Evolutionary conservation across 768 basidiomycete species (phyloP), one percentile per base, ranked within the genome.

Genomic region (Lactarius evosmus): DNA sequence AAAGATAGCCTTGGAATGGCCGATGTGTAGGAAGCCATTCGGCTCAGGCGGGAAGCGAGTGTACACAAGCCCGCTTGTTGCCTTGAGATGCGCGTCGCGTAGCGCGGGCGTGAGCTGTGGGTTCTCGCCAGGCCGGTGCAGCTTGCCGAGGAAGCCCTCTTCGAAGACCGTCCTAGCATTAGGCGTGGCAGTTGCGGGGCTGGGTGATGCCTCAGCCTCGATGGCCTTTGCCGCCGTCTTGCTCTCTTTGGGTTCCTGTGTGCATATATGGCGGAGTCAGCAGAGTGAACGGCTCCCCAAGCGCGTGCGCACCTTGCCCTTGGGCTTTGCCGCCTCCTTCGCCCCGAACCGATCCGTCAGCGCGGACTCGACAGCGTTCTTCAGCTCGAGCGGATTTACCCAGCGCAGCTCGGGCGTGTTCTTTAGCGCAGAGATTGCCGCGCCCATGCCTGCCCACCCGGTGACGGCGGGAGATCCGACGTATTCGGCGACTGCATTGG

Each of bases 31-130:
- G 76, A 84, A 98, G 14, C 97, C 97, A 72, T 99, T 99, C 4
- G 97, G 97, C 76, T 99, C 97, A 2, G 97, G 97, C 29, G 97
- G 97, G 77, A 99, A 99, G 41, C 97, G 92, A 12, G 97, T 99
- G 78, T 88, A 88, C 4, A 98, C 95, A 56, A 83, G 78, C 8
- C 94, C 92, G 16, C 82, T 83, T 0, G 97, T 98, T 6, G 80
- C 81, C 8, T 84, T 81, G 44, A 98, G 78, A 72, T 99, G 97
- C 60, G 84, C 80, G 66, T 93, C 87, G 52, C 89, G 88, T 57
- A 97, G 84, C 56, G 82, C 80, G 3, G 88, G 82, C 62, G 86
- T 82, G 44, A 91, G 82, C 74, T 99, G 97, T 27, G 90, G 87
- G 76, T 98, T 99, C 71, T 82, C 95, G 49, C 97, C 97, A 9